A percentile compares a stretch with the other conserved stretches of the same genome.
Conservation (phyloP, 805 yeast species). For the Nakazawaea sp. region DNA sequence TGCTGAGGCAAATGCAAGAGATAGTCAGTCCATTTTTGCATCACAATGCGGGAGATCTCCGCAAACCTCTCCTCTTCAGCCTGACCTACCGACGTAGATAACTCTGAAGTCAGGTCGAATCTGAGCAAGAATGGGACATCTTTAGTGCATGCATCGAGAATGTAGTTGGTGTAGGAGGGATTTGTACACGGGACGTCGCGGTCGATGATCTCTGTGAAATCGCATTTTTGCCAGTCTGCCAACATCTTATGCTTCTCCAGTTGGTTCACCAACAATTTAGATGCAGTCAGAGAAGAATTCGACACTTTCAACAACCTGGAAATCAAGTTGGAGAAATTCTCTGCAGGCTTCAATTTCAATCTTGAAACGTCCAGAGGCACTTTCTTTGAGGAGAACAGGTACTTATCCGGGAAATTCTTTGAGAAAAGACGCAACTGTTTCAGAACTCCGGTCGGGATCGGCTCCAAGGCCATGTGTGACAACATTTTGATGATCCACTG, state of each 20-base stretch:
- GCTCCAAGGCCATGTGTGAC: conserved; percentile 52
- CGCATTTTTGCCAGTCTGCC: conserved; percentile 42
- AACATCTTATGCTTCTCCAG: conserved; percentile 36
- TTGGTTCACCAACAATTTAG: conserved; percentile 3
- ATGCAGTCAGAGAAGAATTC: conserved; percentile 20
- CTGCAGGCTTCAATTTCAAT: conserved; percentile 49
- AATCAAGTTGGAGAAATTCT: conserved; percentile 43
- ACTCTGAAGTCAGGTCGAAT: background rate
- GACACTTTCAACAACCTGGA: conserved; percentile 47
- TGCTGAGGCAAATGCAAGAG: conserved; percentile 30
- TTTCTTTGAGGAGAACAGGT: conserved; percentile 30
- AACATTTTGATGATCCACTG: conserved; percentile 47
- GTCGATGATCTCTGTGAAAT: conserved; percentile 15
- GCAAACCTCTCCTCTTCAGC: background rate
- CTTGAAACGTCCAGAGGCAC: conserved; percentile 44
- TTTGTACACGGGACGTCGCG: conserved; percentile 13
- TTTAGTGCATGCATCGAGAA: conserved; percentile 26
- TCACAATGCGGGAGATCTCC: no score
- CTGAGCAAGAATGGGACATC: conserved; percentile 28
- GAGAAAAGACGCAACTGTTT: conserved; percentile 49
- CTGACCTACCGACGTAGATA: no score
- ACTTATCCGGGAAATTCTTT: conserved; percentile 32
- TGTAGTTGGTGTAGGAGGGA: conserved; percentile 19
- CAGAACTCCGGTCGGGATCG: conserved; percentile 51
- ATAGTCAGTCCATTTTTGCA: conserved; percentile 25